A percentile compares a stretch with the other conserved stretches of the same genome.
These are phyloP conservation scores for Epichloe gansuensis DNA, from an alignment of 2,329 filamentous ascomycete genomes.

Conservation along the genomic window DNA sequence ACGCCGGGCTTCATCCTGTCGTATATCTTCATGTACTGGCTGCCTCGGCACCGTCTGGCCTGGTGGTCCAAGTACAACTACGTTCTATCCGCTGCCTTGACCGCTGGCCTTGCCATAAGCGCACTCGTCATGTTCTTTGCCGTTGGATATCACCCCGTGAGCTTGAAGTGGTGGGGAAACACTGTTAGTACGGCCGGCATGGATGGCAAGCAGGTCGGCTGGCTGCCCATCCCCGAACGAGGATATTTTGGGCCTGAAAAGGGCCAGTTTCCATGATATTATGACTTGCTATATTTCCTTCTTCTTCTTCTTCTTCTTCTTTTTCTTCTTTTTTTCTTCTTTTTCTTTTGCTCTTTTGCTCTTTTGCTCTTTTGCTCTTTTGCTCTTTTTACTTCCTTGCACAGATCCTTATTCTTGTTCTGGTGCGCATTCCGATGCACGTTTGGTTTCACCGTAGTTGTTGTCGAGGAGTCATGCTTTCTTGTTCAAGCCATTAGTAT, in stretches of 20 bases:
- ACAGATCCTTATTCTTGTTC: no score
- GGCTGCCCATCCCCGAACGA: conserved; percentile 11
- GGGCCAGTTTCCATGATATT: conserved; percentile 10
- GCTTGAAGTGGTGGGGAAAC: conserved; percentile 34
- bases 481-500: not conserved
- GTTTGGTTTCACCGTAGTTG: not conserved
- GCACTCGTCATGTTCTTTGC: conserved; percentile 33
- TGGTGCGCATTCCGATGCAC: not conserved
- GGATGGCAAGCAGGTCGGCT: conserved; percentile 12
- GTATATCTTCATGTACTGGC: conserved; percentile 26
- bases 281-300: not conserved
- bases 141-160: conserved; percentile 18
- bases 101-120: conserved; percentile 28
- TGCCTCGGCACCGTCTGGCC: conserved; percentile 25
- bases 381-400: not conserved
- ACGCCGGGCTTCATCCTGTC: conserved; percentile 29
- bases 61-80: conserved; percentile 38
- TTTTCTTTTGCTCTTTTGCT: not conserved
- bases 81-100: conserved; percentile 29
- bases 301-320: not conserved
- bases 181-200: conserved; percentile 11
- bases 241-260: conserved; percentile 18
- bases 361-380: not conserved
- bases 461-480: not conserved
- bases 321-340: not conserved